phyloP scores from a whole-genome alignment of 345 rosid genomes.

The Syzygium aqueum region DNA sequence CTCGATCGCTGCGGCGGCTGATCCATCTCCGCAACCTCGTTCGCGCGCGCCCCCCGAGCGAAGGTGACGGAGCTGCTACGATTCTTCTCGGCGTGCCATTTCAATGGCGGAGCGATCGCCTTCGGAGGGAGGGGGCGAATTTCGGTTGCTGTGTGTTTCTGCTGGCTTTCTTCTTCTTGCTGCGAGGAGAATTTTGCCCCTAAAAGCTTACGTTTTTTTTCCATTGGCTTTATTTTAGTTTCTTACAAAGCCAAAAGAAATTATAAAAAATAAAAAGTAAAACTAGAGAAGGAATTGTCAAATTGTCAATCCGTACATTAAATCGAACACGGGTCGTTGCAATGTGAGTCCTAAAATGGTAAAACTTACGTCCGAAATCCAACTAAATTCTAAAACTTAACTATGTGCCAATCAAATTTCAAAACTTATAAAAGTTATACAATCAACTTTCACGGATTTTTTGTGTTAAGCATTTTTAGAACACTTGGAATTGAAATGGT shows the following conservation, averaged over 20 bases:
- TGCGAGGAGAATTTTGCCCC: background rate
- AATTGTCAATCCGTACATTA: background rate
- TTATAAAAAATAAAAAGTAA: background rate
- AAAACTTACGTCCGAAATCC: background rate
- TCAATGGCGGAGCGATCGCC: background rate
- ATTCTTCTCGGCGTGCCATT: background rate
- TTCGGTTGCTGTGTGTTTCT: background rate
- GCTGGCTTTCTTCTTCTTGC: background rate
- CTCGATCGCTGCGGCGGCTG: constrained; percentile 63
- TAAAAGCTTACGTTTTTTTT: background rate
- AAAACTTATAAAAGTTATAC: rapidly evolving
- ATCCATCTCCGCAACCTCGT: constrained; percentile 35
- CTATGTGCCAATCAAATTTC: background rate
- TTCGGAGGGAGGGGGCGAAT: background rate
- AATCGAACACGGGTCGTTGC: background rate
- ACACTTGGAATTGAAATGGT: background rate
- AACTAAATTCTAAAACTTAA: background rate
- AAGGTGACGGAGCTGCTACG: background rate
- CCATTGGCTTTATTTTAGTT: background rate
- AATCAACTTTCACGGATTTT: rapidly evolving
- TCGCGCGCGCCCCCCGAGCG: background rate
- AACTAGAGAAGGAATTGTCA: background rate
- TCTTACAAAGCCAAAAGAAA: background rate
- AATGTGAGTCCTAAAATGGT: background rate
- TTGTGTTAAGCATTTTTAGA: background rate